Evolutionary conservation across 2,329 filamentous ascomycete genomes (phyloP), one percentile per base, ranked within the genome.

Genomic region (Microdochium trichocladiopsis): DNA sequence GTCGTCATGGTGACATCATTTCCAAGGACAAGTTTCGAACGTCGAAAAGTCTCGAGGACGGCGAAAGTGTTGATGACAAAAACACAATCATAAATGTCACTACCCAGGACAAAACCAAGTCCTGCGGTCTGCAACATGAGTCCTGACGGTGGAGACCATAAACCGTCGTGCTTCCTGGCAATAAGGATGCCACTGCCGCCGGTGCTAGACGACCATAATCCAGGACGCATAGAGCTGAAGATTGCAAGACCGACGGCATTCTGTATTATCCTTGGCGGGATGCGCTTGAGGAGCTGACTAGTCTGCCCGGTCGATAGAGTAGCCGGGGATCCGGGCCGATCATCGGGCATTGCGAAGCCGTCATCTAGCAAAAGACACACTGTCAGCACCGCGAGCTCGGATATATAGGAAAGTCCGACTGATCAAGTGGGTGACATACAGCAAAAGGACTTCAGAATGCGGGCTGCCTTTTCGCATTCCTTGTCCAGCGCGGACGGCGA

Each of bases 1-100:
- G 86, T 83, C 6, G 85, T 82, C 24, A 90, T 82, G 56, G 82
- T 86, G 50, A 95, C 79, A 65, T 96, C 90, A 47, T 87, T 85
- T 5, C 92, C 92, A 2, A 97, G 73, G 0, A 88, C 94, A 52
- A 90, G 84, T 51, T 87, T 82, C 3, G 93, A 74, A 53, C 84
- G 86, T 33, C 88, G 90, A 64, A 96, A 95, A 1, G 88, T 83
- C 58, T 96, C 88, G 48, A 97, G 74, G 6, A 91, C 90, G 52
- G 89, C 80, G 47, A 88, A 83, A 47, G 88, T 91, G 72, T 95
- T 96, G 65, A 96, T 92, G 33, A 96, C 88, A 9, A 96, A 80
- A 14, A 97, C 88, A 63, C 92, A 96, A 67, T 97, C 93, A 74
- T 96, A 97, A 28, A 96, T 91, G 65, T 97, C 93, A 41, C 96